A percentile compares a stretch with the other conserved stretches of the same genome.
Conservation (phyloP, 371 early-diverging fungal genomes). For the Syncephalastrum sp. region DNA sequence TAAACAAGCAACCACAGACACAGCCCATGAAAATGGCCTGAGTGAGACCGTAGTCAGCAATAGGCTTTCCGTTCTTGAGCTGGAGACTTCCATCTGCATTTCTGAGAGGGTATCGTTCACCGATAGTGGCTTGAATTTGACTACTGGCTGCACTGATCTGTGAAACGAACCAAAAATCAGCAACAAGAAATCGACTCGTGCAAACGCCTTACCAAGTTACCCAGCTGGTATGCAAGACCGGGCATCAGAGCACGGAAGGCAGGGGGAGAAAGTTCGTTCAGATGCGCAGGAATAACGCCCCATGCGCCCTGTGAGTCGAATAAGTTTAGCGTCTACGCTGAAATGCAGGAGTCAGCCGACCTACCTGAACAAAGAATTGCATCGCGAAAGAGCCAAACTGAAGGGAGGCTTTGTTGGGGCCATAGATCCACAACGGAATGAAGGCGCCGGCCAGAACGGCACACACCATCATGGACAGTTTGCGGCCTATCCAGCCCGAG, state of each 20-base stretch:
- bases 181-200: neutral
- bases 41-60: slow-evolving; percentile 61
- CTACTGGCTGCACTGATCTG: slow-evolving; percentile 58
- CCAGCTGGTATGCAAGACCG: slow-evolving; percentile 65
- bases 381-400: slow-evolving; percentile 55
- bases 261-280: slow-evolving; percentile 63
- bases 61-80: slow-evolving; percentile 29
- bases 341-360: slow-evolving; percentile 33
- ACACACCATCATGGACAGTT: slow-evolving; percentile 45
- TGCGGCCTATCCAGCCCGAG: slow-evolving; percentile 64
- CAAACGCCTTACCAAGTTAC: slow-evolving; percentile 44
- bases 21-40: slow-evolving; percentile 61
- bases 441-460: slow-evolving; percentile 52
- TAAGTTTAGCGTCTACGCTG: slow-evolving; percentile 12
- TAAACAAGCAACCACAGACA: slow-evolving; percentile 33
- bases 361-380: slow-evolving; percentile 64
- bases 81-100: slow-evolving; percentile 29
- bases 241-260: slow-evolving; percentile 63
- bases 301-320: too few relatives aligned
- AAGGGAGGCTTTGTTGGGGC: slow-evolving; percentile 38
- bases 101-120: slow-evolving; percentile 38
- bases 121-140: slow-evolving; percentile 63
- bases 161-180: neutral
- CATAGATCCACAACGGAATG: slow-evolving; percentile 63
- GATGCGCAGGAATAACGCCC: slow-evolving; percentile 59